Evolutionary conservation across 352 stramenopile species (phyloP), one percentile per base, ranked within the genome.

Genomic region (Peronospora tabacina): DNA sequence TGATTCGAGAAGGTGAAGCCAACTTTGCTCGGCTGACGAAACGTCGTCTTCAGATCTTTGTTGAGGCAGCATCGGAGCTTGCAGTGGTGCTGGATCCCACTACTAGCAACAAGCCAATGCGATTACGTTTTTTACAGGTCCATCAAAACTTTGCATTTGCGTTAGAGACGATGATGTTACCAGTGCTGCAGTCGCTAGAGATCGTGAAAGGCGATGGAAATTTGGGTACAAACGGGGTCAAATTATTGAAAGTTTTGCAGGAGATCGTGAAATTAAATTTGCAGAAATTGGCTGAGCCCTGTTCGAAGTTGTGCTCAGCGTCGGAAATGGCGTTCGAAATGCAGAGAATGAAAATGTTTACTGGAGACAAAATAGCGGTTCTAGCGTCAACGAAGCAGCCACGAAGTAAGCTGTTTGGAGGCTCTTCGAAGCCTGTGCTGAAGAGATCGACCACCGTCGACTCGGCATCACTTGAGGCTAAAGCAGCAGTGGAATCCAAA

Each of bases 1-100:
- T 94, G 28, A 82, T 85, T 35, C 72, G 82, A 41, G 82, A 94
- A 45, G 80, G 80, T 0, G 82, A 94, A 53, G 65, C 66, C 52
- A 90, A 71, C 39, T 94, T 90, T 20, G 74, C 78, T 37, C 65
- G 76, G 7, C 60, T 91, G 36, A 79, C 67, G 4, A 85, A 85
- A 58, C 74, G 75, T 5, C 72, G 79, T 7, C 51, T 94, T 5
- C 69, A 77, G 16, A 80, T 90, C 58, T 77, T 85, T 35, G 50
- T 80, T 7, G 79, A 89, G 33, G 65, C 76, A 16, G 66, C 66
- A 13, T 55, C 70, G 16, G 76, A 90, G 32, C 61, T 91, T 12
- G 62, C 63, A 0, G 43, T 36, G 2, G 61, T 78, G 17, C 51
- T 87, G 19, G 60, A 80, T 29, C 41, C 49, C 1, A 48, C 39